Conservation (phyloP, 2,329 filamentous ascomycete species). For the Diaporthe longicolla region DNA sequence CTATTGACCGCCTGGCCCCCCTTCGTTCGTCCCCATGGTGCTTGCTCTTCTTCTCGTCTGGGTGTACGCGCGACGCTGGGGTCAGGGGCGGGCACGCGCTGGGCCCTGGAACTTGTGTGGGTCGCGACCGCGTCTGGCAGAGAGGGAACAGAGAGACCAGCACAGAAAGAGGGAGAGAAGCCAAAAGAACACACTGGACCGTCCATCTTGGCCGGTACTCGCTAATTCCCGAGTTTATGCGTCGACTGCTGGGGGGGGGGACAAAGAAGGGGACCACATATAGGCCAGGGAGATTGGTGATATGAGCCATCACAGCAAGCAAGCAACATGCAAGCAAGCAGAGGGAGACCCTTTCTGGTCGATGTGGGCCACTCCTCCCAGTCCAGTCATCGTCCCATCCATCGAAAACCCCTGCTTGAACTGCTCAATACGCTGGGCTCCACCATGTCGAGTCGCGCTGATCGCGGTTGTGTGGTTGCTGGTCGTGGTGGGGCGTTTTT, state of each 20-base stretch:
- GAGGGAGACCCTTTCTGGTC: neutral
- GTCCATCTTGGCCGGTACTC: constrained; percentile 24
- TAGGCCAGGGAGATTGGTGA: constrained; percentile 14
- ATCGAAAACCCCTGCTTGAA: neutral
- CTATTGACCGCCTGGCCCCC: constrained; percentile 1
- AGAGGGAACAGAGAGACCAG: neutral
- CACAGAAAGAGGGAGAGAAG: neutral
- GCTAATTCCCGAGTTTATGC: constrained; percentile 38
- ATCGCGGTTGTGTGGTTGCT: constrained; percentile 15
- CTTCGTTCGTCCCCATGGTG: neutral
- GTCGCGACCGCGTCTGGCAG: constrained; percentile 9
- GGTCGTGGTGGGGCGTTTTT: constrained; percentile 13
- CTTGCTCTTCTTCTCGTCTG: neutral
- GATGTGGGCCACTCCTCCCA: neutral
- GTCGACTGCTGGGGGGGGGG: neutral
- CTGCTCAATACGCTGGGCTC: constrained; percentile 2
- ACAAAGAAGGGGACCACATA: neutral
- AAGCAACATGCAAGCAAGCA: neutral
- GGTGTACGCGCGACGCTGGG: constrained; percentile 26
- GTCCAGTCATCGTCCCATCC: neutral
- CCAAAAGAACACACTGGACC: constrained; percentile 24
- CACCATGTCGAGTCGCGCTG: constrained; percentile 22
- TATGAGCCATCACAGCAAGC: constrained; percentile 7
- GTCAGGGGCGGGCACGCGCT: constrained; percentile 31
- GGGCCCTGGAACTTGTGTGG: neutral